These are phyloP conservation scores for Ordospora pajunii DNA, from an alignment of 371 early-diverging fungal genomes.

Conservation along the genomic window DNA sequence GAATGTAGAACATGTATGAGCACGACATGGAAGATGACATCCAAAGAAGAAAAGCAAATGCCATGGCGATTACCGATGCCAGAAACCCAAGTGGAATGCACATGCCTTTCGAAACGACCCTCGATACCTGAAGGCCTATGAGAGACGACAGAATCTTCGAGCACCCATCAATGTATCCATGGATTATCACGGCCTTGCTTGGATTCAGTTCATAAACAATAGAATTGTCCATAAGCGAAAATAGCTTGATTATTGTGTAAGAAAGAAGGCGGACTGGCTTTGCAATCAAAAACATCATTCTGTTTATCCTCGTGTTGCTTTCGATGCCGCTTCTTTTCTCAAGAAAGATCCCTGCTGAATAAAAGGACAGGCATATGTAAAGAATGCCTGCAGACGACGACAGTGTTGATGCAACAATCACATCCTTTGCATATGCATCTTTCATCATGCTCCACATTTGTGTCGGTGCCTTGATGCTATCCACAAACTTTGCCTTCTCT, in stretches of 20 bases:
- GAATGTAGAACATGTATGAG: constrained; percentile 34
- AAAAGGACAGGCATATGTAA: constrained; percentile 45
- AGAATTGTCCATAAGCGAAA: not conserved
- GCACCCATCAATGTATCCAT: constrained; percentile 42
- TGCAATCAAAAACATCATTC: constrained; percentile 18
- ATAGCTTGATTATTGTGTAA: constrained; percentile 24
- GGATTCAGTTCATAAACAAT: not conserved
- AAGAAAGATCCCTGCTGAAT: constrained; percentile 50
- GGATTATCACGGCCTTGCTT: constrained; percentile 29
- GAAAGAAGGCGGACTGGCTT: constrained; percentile 41
- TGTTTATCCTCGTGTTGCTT: not conserved
- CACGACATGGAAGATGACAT: not conserved
- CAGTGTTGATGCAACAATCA: not conserved
- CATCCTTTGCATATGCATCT: not conserved
- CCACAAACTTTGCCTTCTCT: not conserved
- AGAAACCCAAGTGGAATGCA: not conserved
- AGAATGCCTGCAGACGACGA: constrained; percentile 45
- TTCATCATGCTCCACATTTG: not conserved
- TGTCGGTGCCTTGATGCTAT: not conserved
- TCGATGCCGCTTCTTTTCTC: constrained; percentile 37
- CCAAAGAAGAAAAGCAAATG: not conserved
- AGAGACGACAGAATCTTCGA: constrained; percentile 29
- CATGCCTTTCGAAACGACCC: not conserved
- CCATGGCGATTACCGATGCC: not conserved
- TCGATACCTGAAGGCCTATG: not conserved